Conservation (phyloP, 2,329 filamentous ascomycete species). For the Byssochlamys sp. region DNA sequence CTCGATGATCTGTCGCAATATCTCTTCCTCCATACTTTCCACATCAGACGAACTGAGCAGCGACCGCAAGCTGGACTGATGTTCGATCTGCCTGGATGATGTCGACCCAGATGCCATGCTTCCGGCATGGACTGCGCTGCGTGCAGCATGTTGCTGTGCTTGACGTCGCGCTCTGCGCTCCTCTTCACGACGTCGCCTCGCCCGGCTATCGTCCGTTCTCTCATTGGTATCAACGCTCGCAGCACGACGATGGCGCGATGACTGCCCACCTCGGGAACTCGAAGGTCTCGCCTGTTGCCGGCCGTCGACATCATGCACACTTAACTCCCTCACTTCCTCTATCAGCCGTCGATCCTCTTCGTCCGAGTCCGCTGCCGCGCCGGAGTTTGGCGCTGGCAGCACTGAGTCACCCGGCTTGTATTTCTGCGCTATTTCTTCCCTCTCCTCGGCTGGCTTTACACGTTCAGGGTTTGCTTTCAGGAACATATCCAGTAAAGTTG, state of each 20-base stretch:
- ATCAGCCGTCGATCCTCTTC: slow-evolving; percentile 61
- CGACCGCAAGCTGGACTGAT: slow-evolving; percentile 79
- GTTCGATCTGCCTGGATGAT: slow-evolving; percentile 59
- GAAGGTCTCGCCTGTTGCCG: slow-evolving; percentile 18
- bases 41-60: slow-evolving; percentile 71
- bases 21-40: slow-evolving; percentile 73
- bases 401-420: slow-evolving; percentile 78
- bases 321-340: slow-evolving; percentile 62
- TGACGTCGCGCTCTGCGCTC: slow-evolving; percentile 22
- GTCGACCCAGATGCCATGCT: slow-evolving; percentile 20
- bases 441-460: slow-evolving; percentile 61
- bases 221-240: slow-evolving; percentile 31
- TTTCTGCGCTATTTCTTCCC: slow-evolving; percentile 61
- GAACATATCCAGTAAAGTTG: slow-evolving; percentile 81
- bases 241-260: slow-evolving; percentile 18
- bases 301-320: slow-evolving; percentile 44
- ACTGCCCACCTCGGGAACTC: slow-evolving; percentile 13
- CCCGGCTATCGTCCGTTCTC: slow-evolving; percentile 30
- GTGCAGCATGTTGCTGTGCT: slow-evolving; percentile 12
- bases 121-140: slow-evolving; percentile 8
- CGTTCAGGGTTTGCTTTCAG: slow-evolving; percentile 69
- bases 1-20: slow-evolving; percentile 77
- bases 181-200: slow-evolving; percentile 26
- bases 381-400: slow-evolving; percentile 48
- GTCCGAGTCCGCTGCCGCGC: slow-evolving; percentile 30